These are phyloP conservation scores for Grosmannia serpens DNA, from an alignment of 2,329 filamentous ascomycete genomes.

Conservation along the genomic window DNA sequence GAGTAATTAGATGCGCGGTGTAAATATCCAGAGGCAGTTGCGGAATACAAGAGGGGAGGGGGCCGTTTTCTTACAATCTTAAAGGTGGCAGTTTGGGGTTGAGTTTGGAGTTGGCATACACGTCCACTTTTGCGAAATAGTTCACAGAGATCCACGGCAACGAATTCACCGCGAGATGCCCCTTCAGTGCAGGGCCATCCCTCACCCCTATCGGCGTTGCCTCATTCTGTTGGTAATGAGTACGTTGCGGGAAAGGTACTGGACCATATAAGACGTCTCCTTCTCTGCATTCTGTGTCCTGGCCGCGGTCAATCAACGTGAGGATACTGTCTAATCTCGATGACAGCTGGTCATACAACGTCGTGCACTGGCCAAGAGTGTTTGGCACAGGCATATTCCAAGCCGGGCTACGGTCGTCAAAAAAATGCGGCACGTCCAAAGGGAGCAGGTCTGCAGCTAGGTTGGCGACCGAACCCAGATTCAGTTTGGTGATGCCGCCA, in stretches of 20 bases:
- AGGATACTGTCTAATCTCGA: slow-evolving; percentile 56
- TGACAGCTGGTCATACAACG: slow-evolving; percentile 47
- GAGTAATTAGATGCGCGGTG: background rate
- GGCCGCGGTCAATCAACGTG: slow-evolving; percentile 59
- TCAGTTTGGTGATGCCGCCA: slow-evolving; percentile 20
- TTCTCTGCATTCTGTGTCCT: slow-evolving; percentile 17
- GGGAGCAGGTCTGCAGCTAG: slow-evolving; percentile 30
- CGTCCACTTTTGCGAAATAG: slow-evolving; percentile 65
- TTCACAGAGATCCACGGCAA: slow-evolving; percentile 29
- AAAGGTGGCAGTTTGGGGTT: slow-evolving; percentile 56
- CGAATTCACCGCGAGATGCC: slow-evolving; percentile 19
- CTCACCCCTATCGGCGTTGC: background rate
- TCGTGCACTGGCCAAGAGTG: slow-evolving; percentile 32
- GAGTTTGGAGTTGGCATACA: slow-evolving; percentile 67
- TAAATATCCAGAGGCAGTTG: background rate
- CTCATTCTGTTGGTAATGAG: background rate
- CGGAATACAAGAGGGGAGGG: no score
- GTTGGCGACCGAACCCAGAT: slow-evolving; percentile 29
- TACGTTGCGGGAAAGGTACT: background rate
- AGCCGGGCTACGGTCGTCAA: slow-evolving; percentile 31
- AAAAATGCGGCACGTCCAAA: slow-evolving; percentile 22
- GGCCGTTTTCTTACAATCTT: slow-evolving; percentile 40
- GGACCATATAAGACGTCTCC: background rate
- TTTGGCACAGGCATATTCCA: slow-evolving; percentile 32
- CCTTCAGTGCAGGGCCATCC: slow-evolving; percentile 16